Conservation (phyloP, 208 protist genomes). For the Leishmania martiniquensis region DNA sequence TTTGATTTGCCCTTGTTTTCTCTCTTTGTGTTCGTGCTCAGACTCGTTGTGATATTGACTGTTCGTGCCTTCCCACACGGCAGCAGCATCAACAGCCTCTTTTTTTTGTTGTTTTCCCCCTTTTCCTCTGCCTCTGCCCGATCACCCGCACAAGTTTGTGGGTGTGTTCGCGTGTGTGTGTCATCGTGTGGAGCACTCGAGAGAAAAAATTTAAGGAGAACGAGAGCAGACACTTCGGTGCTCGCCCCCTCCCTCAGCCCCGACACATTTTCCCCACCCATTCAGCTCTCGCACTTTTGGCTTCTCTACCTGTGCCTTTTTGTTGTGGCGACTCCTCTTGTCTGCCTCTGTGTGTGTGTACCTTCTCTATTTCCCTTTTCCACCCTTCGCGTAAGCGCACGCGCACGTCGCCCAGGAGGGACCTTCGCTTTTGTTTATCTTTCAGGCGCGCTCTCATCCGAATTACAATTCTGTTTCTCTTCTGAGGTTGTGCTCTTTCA, state of each 20-base stretch:
- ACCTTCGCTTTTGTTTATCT: no score
- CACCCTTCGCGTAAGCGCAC: not conserved
- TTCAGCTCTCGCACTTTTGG: not conserved
- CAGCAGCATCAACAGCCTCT: not conserved
- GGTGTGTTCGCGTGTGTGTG: slow-evolving; percentile 4
- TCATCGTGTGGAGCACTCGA: not conserved
- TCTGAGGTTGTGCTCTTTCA: no score
- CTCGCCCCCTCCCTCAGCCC: not conserved
- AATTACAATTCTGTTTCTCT: slow-evolving; percentile 2
- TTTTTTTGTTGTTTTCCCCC: not conserved
- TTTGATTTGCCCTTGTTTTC: not conserved
- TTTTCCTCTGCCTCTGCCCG: not conserved
- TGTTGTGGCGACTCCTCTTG: not conserved
- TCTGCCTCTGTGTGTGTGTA: not conserved
- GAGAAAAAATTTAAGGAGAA: not conserved
- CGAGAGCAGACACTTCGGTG: not conserved
- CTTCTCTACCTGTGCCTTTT: not conserved
- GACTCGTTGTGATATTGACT: not conserved
- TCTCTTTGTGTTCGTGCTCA: not conserved
- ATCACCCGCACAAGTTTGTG: not conserved
- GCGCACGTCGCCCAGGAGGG: not conserved
- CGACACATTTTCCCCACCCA: not conserved
- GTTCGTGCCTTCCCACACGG: not conserved
- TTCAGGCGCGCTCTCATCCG: no score
- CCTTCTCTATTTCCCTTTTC: not conserved